A percentile compares a stretch with the other conserved stretches of the same genome.
These are phyloP conservation scores for Pinus tabuliformis DNA, from an alignment of 75 land plant species.

Conservation along the genomic window DNA sequence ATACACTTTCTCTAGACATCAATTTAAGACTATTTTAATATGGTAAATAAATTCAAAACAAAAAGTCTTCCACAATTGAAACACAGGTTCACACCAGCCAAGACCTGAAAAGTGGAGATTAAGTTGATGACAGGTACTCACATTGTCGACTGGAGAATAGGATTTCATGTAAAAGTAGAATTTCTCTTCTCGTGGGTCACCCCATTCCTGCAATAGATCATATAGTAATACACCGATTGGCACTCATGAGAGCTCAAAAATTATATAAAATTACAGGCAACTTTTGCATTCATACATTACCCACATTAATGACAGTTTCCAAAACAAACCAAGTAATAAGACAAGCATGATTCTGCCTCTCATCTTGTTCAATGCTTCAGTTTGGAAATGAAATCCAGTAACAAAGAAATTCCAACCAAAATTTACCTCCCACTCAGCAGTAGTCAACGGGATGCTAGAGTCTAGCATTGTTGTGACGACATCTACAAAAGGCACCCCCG, in stretches of 20 bases:
- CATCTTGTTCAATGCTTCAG: not conserved
- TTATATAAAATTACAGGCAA: not conserved
- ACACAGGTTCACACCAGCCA: not conserved
- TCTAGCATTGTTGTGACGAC: constrained; percentile 98
- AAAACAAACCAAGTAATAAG: not conserved
- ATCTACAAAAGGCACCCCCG: constrained; percentile 98
- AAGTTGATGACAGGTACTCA: constrained; percentile 20
- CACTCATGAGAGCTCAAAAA: not conserved
- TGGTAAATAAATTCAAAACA: no score
- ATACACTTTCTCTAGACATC: no score
- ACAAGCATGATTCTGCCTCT: not conserved
- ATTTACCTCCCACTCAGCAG: constrained; percentile 97
- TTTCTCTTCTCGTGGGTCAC: constrained; percentile 90
- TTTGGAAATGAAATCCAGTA: not conserved
- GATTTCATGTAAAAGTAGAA: constrained; percentile 95
- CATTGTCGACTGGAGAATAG: constrained; percentile 98
- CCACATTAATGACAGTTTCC: not conserved
- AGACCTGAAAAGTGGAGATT: not conserved
- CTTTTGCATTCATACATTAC: not conserved
- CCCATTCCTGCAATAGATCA: constrained; percentile 84
- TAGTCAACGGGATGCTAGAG: constrained; percentile 91
- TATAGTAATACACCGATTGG: not conserved
- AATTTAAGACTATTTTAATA: no score
- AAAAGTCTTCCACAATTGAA: no score
- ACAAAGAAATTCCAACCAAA: not conserved